Evolutionary conservation across 2,329 filamentous ascomycete genomes (phyloP), one percentile per base, ranked within the genome.

Genomic region (Juglanconis sp.): DNA sequence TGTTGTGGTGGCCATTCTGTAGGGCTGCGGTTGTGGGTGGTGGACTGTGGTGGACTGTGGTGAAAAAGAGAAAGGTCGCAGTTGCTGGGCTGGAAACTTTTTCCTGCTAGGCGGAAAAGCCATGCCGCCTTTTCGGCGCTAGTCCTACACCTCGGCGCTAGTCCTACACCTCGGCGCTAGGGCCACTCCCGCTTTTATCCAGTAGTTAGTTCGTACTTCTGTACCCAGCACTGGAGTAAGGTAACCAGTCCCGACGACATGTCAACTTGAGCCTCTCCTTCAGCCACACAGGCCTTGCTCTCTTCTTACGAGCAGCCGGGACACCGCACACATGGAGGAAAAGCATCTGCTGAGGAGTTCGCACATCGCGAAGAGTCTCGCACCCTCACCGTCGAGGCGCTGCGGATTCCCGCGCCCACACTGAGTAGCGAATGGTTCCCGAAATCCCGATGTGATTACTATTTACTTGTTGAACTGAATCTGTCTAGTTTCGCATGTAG

Each of bases 1-100:
- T 35, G 81, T 76, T 57, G 85, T 80, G 64, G 86, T 77, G 71
- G 88, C 83, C 90, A 94, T 94, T 36, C 17, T 24, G 17, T 24
- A 24, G 17, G 17, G 17, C 17, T 24, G 17, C 53, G 60, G 48
- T 31, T 47, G 42, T 40, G 30, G 44, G 17, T 17, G 44, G n/a
- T 46, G 5, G 11, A 24, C 42, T 31, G 31, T 49, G 34, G 35
- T 52, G 58, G 17, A 47, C 36, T 35, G 34, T 15, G 44, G 50
- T 31, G 40, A 42, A 17, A 30, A 35, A 24, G 24, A n/a, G 7
- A 40, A 31, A 47, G 32, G 50, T 44, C 24, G 24, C 17, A 24
- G 17, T 24, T 24, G n/a, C 36, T 32, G 42, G 38, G 32, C 32
- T 40, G 59, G 57, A 63, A 61, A 57, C 61, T 61, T 63, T 63